Evolutionary conservation across 2,329 filamentous ascomycete genomes (phyloP).

Genomic region (Diaporthe vaccinii): DNA sequence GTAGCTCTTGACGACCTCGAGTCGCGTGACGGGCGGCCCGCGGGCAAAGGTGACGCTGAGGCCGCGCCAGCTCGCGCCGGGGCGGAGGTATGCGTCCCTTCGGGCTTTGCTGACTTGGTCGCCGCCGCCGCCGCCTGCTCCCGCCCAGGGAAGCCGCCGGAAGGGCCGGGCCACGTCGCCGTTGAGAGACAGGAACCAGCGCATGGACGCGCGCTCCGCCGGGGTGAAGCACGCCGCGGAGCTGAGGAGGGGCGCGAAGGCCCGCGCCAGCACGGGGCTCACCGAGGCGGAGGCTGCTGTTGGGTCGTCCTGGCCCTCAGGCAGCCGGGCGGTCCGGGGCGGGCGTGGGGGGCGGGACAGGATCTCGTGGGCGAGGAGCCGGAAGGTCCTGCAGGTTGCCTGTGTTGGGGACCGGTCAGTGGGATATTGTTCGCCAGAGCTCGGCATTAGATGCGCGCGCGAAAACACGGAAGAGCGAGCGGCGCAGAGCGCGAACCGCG

Average conservation of each 20-base stretch:
- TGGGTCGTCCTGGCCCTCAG: neutral
- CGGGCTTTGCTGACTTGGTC: neutral
- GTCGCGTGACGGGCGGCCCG: conserved; percentile 12
- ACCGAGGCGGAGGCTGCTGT: neutral
- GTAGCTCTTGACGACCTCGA: conserved; percentile 31
- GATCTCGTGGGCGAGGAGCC: neutral
- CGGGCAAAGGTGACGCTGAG: conserved; percentile 15
- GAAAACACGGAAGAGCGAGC: neutral
- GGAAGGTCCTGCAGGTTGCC: conserved; percentile 10
- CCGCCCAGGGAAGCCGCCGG: conserved; percentile 16
- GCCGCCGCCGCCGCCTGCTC: no score
- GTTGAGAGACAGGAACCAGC: conserved; percentile 18
- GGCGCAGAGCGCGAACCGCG: neutral
- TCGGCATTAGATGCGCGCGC: neutral
- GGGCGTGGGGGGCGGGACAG: neutral
- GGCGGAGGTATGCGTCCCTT: neutral
- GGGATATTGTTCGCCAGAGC: no score
- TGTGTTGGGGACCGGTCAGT: neutral
- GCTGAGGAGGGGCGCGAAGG: neutral
- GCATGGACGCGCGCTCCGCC: neutral
- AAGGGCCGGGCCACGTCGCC: conserved; percentile 19
- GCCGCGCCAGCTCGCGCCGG: conserved; percentile 21
- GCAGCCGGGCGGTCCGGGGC: neutral
- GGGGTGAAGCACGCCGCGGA: neutral
- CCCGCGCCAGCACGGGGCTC: neutral